phyloP scores from a whole-genome alignment of 2,329 filamentous ascomycete genomes.

The Stachybotrys chlorohalonatus region DNA sequence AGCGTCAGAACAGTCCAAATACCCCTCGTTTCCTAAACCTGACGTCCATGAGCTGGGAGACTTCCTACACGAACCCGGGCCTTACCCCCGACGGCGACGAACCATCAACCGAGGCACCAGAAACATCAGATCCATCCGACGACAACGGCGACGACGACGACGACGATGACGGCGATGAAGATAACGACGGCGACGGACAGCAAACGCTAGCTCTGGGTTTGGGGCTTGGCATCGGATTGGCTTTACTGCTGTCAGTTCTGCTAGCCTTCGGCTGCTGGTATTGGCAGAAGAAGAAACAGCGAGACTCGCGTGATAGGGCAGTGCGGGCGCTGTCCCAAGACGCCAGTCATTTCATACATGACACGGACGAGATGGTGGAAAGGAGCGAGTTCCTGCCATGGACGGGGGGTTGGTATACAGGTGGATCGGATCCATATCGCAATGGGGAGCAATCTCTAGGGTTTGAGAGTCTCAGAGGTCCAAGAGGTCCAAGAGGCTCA shows the following conservation, averaged over 20 bases:
- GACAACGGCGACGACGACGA: background rate
- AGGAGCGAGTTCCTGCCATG: slow-evolving; percentile 20
- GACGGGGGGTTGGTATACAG: slow-evolving; percentile 34
- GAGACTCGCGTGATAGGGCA: slow-evolving; percentile 33
- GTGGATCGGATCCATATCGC: slow-evolving; percentile 33
- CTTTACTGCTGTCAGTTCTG: slow-evolving; percentile 36
- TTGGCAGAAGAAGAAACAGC: slow-evolving; percentile 26
- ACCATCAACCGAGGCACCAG: slow-evolving; percentile 3
- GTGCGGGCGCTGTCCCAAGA: slow-evolving; percentile 42
- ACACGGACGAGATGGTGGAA: slow-evolving; percentile 38
- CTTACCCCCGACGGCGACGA: slow-evolving; percentile 3
- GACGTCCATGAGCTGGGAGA: slow-evolving; percentile 44
- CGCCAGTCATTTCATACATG: slow-evolving; percentile 33
- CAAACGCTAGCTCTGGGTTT: slow-evolving; percentile 49
- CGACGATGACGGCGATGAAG: slow-evolving; percentile 4
- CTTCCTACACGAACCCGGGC: slow-evolving; percentile 38
- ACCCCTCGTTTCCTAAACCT: slow-evolving; percentile 44
- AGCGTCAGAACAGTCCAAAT: slow-evolving; percentile 20
- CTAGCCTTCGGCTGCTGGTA: slow-evolving; percentile 42
- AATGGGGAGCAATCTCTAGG: slow-evolving; percentile 33
- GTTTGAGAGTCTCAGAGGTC: slow-evolving; percentile 39
- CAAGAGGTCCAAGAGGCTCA: slow-evolving; percentile 6
- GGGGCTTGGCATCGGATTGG: slow-evolving; percentile 48
- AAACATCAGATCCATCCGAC: background rate
- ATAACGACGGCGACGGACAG: background rate